Base-by-base conservation (phyloP, 345 rosid genomes). In the Euphorbia pulcherrima region DNA sequence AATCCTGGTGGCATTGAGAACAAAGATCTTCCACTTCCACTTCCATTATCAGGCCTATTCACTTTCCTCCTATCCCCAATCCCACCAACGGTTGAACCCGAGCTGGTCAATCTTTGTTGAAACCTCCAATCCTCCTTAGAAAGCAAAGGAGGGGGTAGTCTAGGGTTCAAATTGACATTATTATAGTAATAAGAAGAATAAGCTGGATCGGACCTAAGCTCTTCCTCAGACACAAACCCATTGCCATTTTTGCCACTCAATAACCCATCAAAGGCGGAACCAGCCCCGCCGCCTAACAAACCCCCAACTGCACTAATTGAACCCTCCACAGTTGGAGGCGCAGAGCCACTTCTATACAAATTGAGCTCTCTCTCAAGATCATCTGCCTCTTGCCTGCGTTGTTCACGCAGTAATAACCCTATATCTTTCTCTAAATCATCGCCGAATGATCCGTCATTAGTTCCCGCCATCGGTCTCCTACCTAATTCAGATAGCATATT, bases 121-220 rank as follows among this genome's bases (percentile, higher is more conserved):
- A 79, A 86, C 72, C 84, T 90, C 90, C 88, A 84, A 77, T 91
- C 97, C 82, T 87, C 97, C 73, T 85, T 86, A 13, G 98, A 90
- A 63, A 85, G 74, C 73, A 92, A 76, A 67, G 98, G 98, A 41
- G 96, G 97, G 0, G 98, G 97, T 46, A 92, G 85, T 81, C 98
- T 87, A 10, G 98, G 98, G 72, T 92, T 92, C 75, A 90, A 72
- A 73, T 90, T 90, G 75, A 84, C 87, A 75, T 88, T 86, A 1
- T 88, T 83, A 83, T 86, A 86, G 73, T 88, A 90, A 62, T 90
- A 92, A 0, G 84, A 71, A 44, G 74, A 69, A 75, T 90, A 90
- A 29, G 81, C 86, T 27, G 96, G 97, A 82, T 88, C 91, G 72
- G 91, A 85, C 91, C 95, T 88, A 53, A 84, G 75, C 77, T 88